Conservation (phyloP, 768 basidiomycete genomes). For the Rhodotorula toruloides region DNA sequence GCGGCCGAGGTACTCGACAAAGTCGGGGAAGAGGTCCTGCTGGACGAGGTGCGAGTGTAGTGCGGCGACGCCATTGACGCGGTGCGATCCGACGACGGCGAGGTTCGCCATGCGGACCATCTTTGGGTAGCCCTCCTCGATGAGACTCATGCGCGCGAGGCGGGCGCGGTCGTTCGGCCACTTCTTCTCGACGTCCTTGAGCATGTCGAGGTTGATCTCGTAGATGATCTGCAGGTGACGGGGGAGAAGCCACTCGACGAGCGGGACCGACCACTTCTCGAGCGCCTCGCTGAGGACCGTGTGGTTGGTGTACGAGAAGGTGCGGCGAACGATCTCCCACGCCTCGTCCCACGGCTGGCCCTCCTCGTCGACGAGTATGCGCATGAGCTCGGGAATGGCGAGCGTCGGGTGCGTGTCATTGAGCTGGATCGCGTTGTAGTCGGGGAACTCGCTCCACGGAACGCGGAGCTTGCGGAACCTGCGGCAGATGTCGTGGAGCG, state of each 20-base stretch:
- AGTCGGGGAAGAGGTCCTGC: slow-evolving; percentile 48
- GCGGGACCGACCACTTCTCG: slow-evolving; percentile 79
- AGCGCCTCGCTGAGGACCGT: slow-evolving; percentile 69
- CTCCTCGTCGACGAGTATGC: slow-evolving; percentile 80
- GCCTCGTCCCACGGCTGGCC: slow-evolving; percentile 74
- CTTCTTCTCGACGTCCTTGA: slow-evolving; percentile 72
- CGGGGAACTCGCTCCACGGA: slow-evolving; percentile 71
- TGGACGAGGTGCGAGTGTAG: slow-evolving; percentile 83
- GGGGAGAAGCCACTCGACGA: slow-evolving; percentile 52
- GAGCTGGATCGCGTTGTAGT: slow-evolving; percentile 64
- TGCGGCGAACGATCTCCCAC: slow-evolving; percentile 82
- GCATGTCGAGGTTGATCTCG: slow-evolving; percentile 45
- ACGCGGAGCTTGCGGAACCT: slow-evolving; percentile 77
- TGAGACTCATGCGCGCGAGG: slow-evolving; percentile 79
- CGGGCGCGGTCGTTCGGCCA: slow-evolving; percentile 74
- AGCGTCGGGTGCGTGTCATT: slow-evolving; percentile 60
- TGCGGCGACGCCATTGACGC: slow-evolving; percentile 95
- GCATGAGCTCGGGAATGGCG: slow-evolving; percentile 91
- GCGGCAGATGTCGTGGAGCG: slow-evolving; percentile 79
- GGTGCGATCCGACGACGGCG: slow-evolving; percentile 77
- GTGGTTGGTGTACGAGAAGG: slow-evolving; percentile 94
- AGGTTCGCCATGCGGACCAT: slow-evolving; percentile 74
- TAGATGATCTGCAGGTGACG: slow-evolving; percentile 86
- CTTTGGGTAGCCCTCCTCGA: slow-evolving; percentile 55
- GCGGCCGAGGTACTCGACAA: slow-evolving; percentile 82